Base-by-base conservation (phyloP, 768 basidiomycete species). In the Hemileccinum impolitum region DNA sequence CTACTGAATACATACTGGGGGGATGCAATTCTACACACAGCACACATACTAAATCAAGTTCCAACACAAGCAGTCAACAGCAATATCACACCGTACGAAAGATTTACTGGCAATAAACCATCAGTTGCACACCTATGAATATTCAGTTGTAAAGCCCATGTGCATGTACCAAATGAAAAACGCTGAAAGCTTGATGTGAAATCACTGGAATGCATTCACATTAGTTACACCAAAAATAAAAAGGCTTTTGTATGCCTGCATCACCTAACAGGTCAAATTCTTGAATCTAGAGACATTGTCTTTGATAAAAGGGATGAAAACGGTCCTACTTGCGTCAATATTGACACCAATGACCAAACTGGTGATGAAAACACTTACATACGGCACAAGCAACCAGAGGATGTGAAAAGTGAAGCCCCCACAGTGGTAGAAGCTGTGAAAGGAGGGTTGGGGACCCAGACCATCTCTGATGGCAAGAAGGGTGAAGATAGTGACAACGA, bases 141-240 rank as follows among this genome's bases (percentile, higher is more conserved):
- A 15, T 57, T 59, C 39, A 63, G 68, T 1, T 70, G 64, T 42
- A 39, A 47, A 14, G 65, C 61, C 4, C 61, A 62, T 36, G 62
- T 61, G 9, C 60, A 57, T 45, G 54, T 62, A 25, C 63, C 41
- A 25, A 57, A 64, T 45, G 55, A 68, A 47, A 25, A 34, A 40
- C 46, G 14, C 17, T 17, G 10, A 6, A 35, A 35, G 17, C 34
- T 35, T 7, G 34, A 35, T 35, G 6, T 6, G 9, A 35, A 35
- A 17, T 35, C n/a, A 2, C n/a, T 35, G 15, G 34, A 35, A 35
- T 35, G 34, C 6, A 15, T 34, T 12, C 32, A 34, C 15, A 34
- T 34, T 15, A 13, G 32, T 15, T 34, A 34, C 15, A 12, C 32
- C 13, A 4, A 34, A 13, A 34, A 34, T 15, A 34, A 13, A 15